Conservation (phyloP, 148 eudicot genomes). For the Dysphania ambrosioides region DNA sequence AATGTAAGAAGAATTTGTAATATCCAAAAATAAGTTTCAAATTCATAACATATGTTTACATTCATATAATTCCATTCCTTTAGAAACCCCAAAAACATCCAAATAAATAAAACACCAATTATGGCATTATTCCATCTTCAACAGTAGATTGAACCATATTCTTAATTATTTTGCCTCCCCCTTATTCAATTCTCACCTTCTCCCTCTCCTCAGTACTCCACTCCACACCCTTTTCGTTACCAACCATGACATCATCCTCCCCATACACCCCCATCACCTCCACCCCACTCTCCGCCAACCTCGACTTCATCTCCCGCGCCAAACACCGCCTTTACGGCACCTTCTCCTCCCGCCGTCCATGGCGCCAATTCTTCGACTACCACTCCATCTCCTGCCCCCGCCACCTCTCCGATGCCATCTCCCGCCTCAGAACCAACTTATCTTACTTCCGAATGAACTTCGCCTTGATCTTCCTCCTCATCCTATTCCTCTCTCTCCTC, state of each 20-base stretch:
- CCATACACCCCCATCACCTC: constrained; percentile 23
- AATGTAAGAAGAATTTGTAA: too few relatives aligned
- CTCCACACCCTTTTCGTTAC: background rate
- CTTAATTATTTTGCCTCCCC: too few relatives aligned
- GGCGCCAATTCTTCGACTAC: constrained; percentile 56
- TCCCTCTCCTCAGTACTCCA: background rate
- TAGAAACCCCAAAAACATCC: too few relatives aligned
- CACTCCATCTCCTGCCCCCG: constrained; percentile 37
- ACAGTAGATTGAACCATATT: too few relatives aligned
- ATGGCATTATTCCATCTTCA: too few relatives aligned
- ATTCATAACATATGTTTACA: too few relatives aligned
- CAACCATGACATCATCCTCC: constrained; percentile 4
- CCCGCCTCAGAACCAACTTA: constrained; percentile 51
- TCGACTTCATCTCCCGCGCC: constrained; percentile 61
- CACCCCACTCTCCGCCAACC: constrained; percentile 34
- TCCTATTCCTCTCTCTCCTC: constrained; percentile 67
- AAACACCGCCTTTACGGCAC: constrained; percentile 46
- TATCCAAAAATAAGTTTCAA: too few relatives aligned
- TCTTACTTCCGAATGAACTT: constrained; percentile 70
- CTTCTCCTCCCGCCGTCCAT: constrained; percentile 61
- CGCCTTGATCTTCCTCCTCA: constrained; percentile 43
- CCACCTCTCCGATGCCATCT: constrained; percentile 30
- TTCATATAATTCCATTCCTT: too few relatives aligned
- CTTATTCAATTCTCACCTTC: constrained; percentile 2
- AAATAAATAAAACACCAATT: too few relatives aligned